Conservation (phyloP, 163 green algal genomes). For the Prototheca stagnorum region DNA sequence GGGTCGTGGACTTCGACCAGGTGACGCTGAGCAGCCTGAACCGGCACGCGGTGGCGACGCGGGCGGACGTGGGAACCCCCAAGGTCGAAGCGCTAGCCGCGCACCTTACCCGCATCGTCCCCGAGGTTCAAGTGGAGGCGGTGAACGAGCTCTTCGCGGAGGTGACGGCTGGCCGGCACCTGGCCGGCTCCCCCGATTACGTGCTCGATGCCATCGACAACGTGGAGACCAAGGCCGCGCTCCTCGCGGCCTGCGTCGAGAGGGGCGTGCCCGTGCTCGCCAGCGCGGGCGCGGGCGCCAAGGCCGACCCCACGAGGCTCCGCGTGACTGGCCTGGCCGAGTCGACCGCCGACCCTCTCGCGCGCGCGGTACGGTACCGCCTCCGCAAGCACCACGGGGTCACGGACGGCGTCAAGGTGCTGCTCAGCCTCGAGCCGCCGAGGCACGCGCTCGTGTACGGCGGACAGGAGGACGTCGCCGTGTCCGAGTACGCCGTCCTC, state of each 20-base stretch:
- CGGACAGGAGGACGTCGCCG: slow-evolving; percentile 30
- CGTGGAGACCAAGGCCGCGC: slow-evolving; percentile 82
- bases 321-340: slow-evolving; percentile 76
- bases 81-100: slow-evolving; percentile 55
- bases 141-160: slow-evolving; percentile 67
- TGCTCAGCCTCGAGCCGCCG: slow-evolving; percentile 78
- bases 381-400: slow-evolving; percentile 53
- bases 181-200: slow-evolving; percentile 61
- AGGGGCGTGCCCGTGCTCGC: slow-evolving; percentile 62
- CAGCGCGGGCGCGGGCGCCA: slow-evolving; percentile 70
- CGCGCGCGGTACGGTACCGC: slow-evolving; percentile 51
- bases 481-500: slow-evolving; percentile 74
- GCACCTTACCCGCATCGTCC: slow-evolving; percentile 71
- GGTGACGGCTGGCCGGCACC: slow-evolving; percentile 50
- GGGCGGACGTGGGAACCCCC: slow-evolving; percentile 74
- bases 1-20: slow-evolving; percentile 95
- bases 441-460: slow-evolving; percentile 51
- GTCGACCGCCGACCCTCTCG: slow-evolving; percentile 62
- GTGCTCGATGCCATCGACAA: slow-evolving; percentile 98
- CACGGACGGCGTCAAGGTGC: slow-evolving; percentile 42
- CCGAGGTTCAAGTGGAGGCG: slow-evolving; percentile 64
- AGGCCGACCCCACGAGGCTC: slow-evolving; percentile 86
- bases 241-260: slow-evolving; percentile 68
- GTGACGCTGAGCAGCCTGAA: slow-evolving; percentile 92
- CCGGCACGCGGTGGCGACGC: slow-evolving; percentile 81